These are phyloP conservation scores for Picea glauca DNA, from an alignment of 75 land plant genomes.

Conservation along the genomic window DNA sequence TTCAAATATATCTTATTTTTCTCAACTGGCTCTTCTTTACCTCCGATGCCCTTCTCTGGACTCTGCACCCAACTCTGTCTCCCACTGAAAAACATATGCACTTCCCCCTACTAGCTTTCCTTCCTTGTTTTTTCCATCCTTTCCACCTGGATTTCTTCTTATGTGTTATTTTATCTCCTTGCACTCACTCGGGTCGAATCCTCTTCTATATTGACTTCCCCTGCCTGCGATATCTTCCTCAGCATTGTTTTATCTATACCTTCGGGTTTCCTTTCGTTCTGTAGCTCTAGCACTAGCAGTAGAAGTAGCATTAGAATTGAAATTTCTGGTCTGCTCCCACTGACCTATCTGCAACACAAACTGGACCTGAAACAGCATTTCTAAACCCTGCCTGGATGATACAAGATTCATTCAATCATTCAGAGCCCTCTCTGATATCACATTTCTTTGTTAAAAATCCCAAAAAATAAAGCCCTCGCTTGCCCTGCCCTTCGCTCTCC, in stretches of 20 bases:
- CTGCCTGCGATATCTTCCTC: background rate
- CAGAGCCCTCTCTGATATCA: background rate
- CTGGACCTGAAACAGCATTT: background rate
- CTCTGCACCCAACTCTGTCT: background rate
- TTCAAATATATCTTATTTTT: background rate
- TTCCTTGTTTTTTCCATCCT: background rate
- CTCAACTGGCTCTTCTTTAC: background rate
- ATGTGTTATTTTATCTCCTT: too few species aligned
- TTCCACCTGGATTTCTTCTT: background rate
- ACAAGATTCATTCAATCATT: background rate
- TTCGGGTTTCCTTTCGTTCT: background rate
- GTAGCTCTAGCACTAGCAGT: background rate
- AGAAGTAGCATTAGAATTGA: background rate
- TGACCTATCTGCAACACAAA: background rate
- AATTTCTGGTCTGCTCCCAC: background rate
- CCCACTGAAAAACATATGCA: background rate
- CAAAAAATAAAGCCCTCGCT: too few species aligned
- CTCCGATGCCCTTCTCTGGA: background rate
- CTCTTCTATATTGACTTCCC: background rate
- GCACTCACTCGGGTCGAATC: too few species aligned
- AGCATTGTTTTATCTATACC: background rate
- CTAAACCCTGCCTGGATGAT: background rate
- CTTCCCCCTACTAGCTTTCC: background rate
- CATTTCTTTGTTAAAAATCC: background rate
- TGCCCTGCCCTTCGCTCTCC: background rate